Evolutionary conservation across 2,329 filamentous ascomycete species (phyloP).

Genomic region (Dactylellina sp.): DNA sequence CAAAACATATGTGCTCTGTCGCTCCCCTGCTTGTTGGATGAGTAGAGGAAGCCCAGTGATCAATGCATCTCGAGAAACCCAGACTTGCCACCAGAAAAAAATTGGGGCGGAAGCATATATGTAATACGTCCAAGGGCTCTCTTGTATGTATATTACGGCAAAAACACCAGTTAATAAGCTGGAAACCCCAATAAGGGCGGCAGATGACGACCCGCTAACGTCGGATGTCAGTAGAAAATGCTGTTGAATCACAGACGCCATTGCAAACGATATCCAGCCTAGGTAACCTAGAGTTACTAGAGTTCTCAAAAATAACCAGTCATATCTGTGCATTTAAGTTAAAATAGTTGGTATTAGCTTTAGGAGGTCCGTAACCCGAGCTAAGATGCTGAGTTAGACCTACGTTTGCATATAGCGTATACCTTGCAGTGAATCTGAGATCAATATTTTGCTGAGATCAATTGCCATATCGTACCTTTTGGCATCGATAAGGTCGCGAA

Average conservation of each 20-base stretch:
- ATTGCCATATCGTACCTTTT: constrained; percentile 82
- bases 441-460: constrained; percentile 78
- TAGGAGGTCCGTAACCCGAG: no score
- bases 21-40: constrained; percentile 6
- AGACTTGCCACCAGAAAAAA: constrained; percentile 96
- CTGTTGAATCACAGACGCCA: constrained; percentile 87
- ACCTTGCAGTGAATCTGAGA: constrained; percentile 81
- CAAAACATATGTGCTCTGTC: constrained; percentile 68
- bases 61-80: constrained; percentile 78
- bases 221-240: constrained; percentile 78
- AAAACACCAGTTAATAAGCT: constrained; percentile 72
- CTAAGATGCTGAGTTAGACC: background rate
- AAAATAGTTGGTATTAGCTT: constrained; percentile 8
- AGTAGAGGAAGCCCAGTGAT: constrained; percentile 69
- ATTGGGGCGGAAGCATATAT: constrained; percentile 91
- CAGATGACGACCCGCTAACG: constrained; percentile 72
- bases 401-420: constrained; percentile 89
- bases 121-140: constrained; percentile 86
- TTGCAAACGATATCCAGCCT: constrained; percentile 93
- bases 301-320: constrained; percentile 93
- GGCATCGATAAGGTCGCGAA: constrained; percentile 72
- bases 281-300: constrained; percentile 91
- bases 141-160: constrained; percentile 81
- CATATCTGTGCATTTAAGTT: constrained; percentile 69
- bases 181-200: constrained; percentile 64